Percentiles rank a stretch among this genome's conserved stretches.
Conservation (phyloP, 2,329 filamentous ascomycete genomes). For the Sordariomycetes sp. region DNA sequence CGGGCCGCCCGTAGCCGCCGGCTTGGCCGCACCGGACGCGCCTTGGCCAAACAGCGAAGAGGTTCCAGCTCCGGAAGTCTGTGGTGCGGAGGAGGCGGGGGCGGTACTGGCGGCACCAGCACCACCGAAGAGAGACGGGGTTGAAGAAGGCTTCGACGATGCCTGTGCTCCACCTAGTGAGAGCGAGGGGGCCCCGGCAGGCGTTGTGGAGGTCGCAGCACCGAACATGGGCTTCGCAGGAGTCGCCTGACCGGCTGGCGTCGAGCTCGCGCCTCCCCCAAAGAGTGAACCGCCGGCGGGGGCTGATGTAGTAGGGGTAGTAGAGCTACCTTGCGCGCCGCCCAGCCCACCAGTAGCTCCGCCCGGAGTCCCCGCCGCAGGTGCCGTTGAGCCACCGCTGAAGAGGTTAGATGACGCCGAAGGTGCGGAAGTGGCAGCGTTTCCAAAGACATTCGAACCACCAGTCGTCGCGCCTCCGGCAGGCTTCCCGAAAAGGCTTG, state of each 20-base stretch:
- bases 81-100: neutral
- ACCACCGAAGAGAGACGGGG: conserved; percentile 7
- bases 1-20: neutral
- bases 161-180: conserved; percentile 1
- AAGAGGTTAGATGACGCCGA: conserved; percentile 12
- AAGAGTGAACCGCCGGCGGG: conserved; percentile 10
- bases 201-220: conserved; percentile 1
- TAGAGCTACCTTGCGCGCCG: conserved; percentile 14
- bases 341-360: conserved; percentile 16
- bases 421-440: conserved; percentile 8
- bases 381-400: conserved; percentile 7
- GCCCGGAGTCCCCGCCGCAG: neutral
- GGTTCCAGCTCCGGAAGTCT: neutral
- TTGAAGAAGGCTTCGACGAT: neutral
- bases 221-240: conserved; percentile 4
- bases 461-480: conserved; percentile 11
- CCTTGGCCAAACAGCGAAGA: conserved; percentile 2
- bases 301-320: conserved; percentile 16
- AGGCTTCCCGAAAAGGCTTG: conserved; percentile 13
- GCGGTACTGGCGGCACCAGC: conserved; percentile 3
- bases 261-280: conserved; percentile 3
- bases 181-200: conserved; percentile 2
- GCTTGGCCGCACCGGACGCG: neutral
- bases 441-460: conserved; percentile 13
- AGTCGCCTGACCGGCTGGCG: conserved; percentile 1